Percentiles rank a stretch among this genome's conserved stretches.
These are phyloP conservation scores for Sanghuangporus weigelae DNA, from an alignment of 1,284 basidiomycete genomes.

Conservation along the genomic window DNA sequence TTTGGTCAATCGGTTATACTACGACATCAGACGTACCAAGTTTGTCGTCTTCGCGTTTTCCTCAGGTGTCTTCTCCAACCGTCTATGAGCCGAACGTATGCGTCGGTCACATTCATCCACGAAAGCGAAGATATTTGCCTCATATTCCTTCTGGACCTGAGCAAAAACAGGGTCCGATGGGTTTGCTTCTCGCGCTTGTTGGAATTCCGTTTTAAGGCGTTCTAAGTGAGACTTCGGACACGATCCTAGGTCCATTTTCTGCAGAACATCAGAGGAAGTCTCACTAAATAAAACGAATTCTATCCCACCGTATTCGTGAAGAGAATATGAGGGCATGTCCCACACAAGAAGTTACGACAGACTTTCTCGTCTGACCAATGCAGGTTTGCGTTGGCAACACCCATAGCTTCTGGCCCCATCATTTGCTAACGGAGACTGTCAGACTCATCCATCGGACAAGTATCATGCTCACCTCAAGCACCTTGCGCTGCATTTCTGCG, in stretches of 20 bases:
- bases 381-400: conserved; percentile 86
- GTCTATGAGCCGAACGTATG: conserved; percentile 88
- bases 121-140: conserved; percentile 91
- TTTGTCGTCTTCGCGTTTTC: conserved; percentile 99
- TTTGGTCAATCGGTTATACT: background rate
- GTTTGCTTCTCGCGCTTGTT: conserved; percentile 70
- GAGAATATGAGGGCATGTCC: conserved; percentile 94
- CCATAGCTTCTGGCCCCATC: conserved; percentile 99
- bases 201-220: conserved; percentile 88
- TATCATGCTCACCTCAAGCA: conserved; percentile 64
- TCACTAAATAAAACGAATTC: background rate
- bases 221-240: conserved; percentile 97
- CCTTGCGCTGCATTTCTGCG: conserved; percentile 90
- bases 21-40: conserved; percentile 47
- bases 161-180: conserved; percentile 76
- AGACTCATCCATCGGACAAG: conserved; percentile 7
- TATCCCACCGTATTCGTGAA: conserved; percentile 94
- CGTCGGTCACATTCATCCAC: conserved; percentile 98
- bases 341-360: conserved; percentile 98
- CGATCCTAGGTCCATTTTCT: conserved; percentile 99
- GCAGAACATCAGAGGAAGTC: conserved; percentile 4
- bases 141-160: conserved; percentile 90
- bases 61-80: conserved; percentile 98
- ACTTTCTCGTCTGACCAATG: conserved; percentile 98
- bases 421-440: conserved; percentile 67